Conservation (phyloP, 139 green algal genomes). For the Closterium sp. region DNA sequence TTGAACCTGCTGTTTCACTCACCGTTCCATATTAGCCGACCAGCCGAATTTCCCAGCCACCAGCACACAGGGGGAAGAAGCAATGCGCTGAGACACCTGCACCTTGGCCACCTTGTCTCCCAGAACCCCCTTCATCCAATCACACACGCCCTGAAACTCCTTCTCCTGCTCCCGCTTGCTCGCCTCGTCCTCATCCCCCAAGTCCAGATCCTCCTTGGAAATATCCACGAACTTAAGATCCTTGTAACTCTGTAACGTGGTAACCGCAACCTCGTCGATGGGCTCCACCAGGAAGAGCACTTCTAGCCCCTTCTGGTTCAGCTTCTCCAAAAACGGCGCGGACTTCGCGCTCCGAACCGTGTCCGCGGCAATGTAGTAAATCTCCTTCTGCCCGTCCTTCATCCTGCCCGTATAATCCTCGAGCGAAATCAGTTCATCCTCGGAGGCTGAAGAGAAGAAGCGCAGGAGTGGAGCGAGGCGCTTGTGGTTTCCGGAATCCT, state of each 20-base stretch:
- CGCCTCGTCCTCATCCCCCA: conserved; percentile 59
- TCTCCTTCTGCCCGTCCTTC: conserved; percentile 86
- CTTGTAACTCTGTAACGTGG: conserved; percentile 79
- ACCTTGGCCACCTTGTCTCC: conserved; percentile 80
- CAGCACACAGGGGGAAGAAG: conserved; percentile 87
- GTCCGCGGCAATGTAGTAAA: conserved; percentile 91
- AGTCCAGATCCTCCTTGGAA: conserved; percentile 86
- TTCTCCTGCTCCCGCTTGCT: conserved; percentile 48
- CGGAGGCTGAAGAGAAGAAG: conserved; percentile 68
- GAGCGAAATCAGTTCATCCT: conserved; percentile 68
- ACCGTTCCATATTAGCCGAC: conserved; percentile 96
- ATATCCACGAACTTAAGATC: conserved; percentile 88
- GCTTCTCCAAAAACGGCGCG: conserved; percentile 84
- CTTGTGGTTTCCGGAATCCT: conserved; percentile 79
- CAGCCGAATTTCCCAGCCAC: conserved; percentile 97
- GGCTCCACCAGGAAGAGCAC: conserved; percentile 94
- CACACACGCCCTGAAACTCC: conserved; percentile 71
- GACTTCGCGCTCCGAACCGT: conserved; percentile 58
- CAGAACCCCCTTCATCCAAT: conserved; percentile 82
- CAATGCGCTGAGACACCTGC: conserved; percentile 72
- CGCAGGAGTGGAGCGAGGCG: conserved; percentile 80
- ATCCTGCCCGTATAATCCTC: conserved; percentile 83
- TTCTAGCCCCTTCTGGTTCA: conserved; percentile 79
- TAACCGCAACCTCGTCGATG: conserved; percentile 90
- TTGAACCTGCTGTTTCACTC: not conserved